Percentiles rank a stretch among this genome's conserved stretches.
phyloP scores from a whole-genome alignment of 768 basidiomycete species.

The Auricularia cornea region DNA sequence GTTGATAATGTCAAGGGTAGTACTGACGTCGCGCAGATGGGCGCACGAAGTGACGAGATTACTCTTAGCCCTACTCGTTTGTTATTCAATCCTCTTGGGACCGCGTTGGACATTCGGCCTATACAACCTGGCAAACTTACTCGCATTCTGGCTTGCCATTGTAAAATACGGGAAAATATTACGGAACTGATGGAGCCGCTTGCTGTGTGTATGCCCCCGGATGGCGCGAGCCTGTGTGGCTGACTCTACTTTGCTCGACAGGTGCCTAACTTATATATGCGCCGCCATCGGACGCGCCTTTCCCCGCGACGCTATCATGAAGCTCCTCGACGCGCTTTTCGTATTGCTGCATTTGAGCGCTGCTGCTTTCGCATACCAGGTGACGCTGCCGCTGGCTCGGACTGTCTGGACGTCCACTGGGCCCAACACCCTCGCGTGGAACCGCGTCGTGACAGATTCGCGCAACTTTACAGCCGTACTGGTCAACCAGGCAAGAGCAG shows the following conservation, averaged over 20 bases:
- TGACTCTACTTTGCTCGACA: background rate
- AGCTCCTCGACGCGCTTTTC: too few species aligned
- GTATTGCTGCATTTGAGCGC: slow-evolving; percentile 27
- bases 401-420: slow-evolving; percentile 53
- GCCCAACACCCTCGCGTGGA: slow-evolving; percentile 51
- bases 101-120: slow-evolving; percentile 58
- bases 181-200: background rate
- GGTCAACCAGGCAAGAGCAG: slow-evolving; percentile 44
- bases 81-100: slow-evolving; percentile 49
- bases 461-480: slow-evolving; percentile 62
- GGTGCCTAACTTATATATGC: background rate
- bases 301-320: too few species aligned
- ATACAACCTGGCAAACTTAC: slow-evolving; percentile 51
- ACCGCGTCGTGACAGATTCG: slow-evolving; percentile 56
- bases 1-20: background rate
- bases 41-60: background rate
- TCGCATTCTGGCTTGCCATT: slow-evolving; percentile 37
- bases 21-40: background rate
- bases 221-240: background rate
- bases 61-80: slow-evolving; percentile 4
- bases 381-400: slow-evolving; percentile 41
- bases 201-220: background rate
- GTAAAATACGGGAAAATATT: background rate
- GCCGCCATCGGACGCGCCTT: too few species aligned
- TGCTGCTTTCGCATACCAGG: slow-evolving; percentile 53